These are phyloP conservation scores for Soucietia sequanensis DNA, from an alignment of 805 yeast genomes.

Conservation along the genomic window DNA sequence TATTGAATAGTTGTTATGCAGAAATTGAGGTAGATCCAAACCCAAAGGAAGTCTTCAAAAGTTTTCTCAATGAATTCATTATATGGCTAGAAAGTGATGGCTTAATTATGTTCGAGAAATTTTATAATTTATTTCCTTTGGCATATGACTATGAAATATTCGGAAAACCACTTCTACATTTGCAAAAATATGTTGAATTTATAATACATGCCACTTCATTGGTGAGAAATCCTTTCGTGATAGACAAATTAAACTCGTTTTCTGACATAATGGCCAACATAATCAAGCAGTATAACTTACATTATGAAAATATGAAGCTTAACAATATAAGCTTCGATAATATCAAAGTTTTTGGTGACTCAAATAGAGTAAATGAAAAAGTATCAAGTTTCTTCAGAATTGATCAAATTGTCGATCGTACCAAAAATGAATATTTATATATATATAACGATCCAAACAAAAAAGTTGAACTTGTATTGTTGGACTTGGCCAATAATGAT, in stretches of 20 bases:
- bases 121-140: conserved; percentile 15
- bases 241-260: conserved; percentile 25
- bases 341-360: conserved; percentile 27
- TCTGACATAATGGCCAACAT: conserved; percentile 14
- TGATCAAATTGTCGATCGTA: conserved; percentile 35
- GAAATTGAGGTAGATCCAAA: conserved; percentile 14
- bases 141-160: conserved; percentile 17
- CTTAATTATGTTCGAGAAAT: conserved; percentile 34
- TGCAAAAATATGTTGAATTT: conserved; percentile 26
- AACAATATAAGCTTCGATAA: conserved; percentile 35
- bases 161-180: conserved; percentile 32
- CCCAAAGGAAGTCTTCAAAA: conserved; percentile 30
- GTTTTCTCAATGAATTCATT: conserved; percentile 37
- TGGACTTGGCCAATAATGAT: conserved; percentile 21
- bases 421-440: conserved; percentile 20
- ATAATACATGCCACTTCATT: conserved; percentile 17
- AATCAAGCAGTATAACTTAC: conserved; percentile 12
- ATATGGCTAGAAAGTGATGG: conserved; percentile 37
- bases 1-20: conserved; percentile 13
- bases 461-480: conserved; percentile 31
- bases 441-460: conserved; percentile 10
- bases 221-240: conserved; percentile 39
- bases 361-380: conserved; percentile 4
- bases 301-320: conserved; percentile 17
- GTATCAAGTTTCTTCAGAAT: conserved; percentile 40